Conservation (phyloP, 1,139 yeast genomes). For the Pichia sp. region DNA sequence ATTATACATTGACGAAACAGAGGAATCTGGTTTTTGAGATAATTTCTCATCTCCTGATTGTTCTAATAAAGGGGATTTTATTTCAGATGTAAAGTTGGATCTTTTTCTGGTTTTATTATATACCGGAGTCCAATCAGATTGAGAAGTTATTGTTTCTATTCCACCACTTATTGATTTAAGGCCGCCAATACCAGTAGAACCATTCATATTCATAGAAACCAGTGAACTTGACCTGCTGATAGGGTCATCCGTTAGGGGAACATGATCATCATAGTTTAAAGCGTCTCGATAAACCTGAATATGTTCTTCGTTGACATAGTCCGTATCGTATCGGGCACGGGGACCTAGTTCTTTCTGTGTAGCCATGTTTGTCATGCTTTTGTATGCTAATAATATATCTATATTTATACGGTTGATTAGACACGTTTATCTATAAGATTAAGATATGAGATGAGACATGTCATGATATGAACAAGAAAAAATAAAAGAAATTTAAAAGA, state of each 20-base stretch:
- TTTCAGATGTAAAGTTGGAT: background rate
- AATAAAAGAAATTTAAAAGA: too few species aligned
- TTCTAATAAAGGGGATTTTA: conserved; percentile 1
- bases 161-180: conserved; percentile 23
- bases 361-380: too few species aligned
- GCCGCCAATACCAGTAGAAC: background rate
- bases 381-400: too few species aligned
- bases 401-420: too few species aligned
- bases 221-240: conserved; percentile 10
- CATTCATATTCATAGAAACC: too few species aligned
- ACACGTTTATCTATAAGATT: too few species aligned
- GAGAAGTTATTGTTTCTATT: conserved; percentile 45
- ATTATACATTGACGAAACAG: conserved; percentile 20
- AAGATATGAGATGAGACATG: too few species aligned
- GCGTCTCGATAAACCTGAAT: conserved; percentile 37
- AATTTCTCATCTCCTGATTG: background rate
- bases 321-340: conserved; percentile 15
- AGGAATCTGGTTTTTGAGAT: conserved; percentile 1
- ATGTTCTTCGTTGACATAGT: conserved; percentile 30
- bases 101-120: conserved; percentile 27
- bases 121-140: conserved; percentile 67
- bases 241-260: background rate
- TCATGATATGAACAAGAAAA: too few species aligned
- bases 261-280: conserved; percentile 29
- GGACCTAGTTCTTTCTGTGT: background rate